Base-by-base conservation (phyloP, 2,329 filamentous ascomycete genomes). In the Nothophaeocryptopus gaeumannii region DNA sequence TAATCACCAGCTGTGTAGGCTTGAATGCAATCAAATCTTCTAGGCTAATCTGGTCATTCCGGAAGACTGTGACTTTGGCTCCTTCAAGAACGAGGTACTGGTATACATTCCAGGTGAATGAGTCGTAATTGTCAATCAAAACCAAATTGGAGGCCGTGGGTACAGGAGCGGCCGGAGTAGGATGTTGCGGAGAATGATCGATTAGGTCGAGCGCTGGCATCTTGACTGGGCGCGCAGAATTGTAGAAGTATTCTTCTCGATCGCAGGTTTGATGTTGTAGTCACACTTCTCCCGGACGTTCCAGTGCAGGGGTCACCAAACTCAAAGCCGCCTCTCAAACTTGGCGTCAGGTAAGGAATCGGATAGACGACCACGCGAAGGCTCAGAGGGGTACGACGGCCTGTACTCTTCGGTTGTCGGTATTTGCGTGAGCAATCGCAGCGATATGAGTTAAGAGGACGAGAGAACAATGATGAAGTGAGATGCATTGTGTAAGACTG, bases 41-140 rank as follows among this genome's bases (percentile, higher is more conserved):
- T 5, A 99, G 72, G 0, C 86, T 85, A 60, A 97, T 84, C 70
- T 96, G 84, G 72, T 99, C 92, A 67, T 99, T 99, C 62, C 93
- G 83, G 72, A 84, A 88, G 14, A 99, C 93, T 3, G 85, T 88
- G 43, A 96, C 93, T 1, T 78, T 87, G 26, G 95, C 93, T 30
- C 93, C 93, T 70, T 97, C 93, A n/a, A 99, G 83, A 5, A 92
- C 86, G 1, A 99, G 83, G 66, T 99, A 99, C 71, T 99, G 95
- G 71, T 97, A 99, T 51, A 99, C 89, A 67, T 99, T 99, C 89
- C 91, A 99, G 51, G 92, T 96, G 71, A 99, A 99, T 3, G 93
- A 97, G 72, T 99, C 93, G 72, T 97, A 99, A 73, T 99, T 99
- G 78, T 99, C 93, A 64, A 99, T 96, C 57, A 99, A 79, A 56